These are phyloP conservation scores for Colletotrichum noveboracense DNA, from an alignment of 2,329 filamentous ascomycete genomes.

Conservation along the genomic window DNA sequence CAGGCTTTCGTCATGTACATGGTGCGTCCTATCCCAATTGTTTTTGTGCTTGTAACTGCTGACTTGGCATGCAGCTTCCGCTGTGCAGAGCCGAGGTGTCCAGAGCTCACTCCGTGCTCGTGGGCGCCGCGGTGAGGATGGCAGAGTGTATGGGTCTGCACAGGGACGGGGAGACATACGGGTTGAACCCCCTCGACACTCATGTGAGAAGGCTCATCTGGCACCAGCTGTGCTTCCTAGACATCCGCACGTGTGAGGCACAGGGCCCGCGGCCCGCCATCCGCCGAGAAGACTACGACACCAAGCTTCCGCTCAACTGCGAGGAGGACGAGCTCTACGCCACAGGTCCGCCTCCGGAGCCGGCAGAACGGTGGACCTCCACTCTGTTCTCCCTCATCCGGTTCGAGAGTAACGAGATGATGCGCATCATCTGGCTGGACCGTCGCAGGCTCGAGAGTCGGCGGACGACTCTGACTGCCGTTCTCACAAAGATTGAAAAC, in stretches of 20 bases:
- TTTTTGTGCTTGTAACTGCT: background rate
- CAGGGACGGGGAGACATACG: constrained; percentile 71
- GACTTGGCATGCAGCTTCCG: constrained; percentile 58
- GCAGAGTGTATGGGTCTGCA: constrained; percentile 81
- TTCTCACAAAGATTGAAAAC: constrained; percentile 71
- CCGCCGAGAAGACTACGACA: constrained; percentile 77
- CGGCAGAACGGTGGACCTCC: constrained; percentile 67
- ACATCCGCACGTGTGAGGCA: constrained; percentile 76
- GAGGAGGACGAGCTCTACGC: constrained; percentile 67
- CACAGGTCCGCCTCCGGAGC: constrained; percentile 43
- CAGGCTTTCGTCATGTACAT: constrained; percentile 81
- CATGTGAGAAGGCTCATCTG: constrained; percentile 76
- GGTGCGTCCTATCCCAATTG: constrained; percentile 46
- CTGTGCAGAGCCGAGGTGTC: constrained; percentile 76
- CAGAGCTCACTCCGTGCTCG: constrained; percentile 73
- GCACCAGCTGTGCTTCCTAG: constrained; percentile 80
- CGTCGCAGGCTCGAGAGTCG: constrained; percentile 67
- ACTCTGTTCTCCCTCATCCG: constrained; percentile 72
- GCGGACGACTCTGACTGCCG: constrained; percentile 65
- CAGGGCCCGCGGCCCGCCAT: constrained; percentile 76
- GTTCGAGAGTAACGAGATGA: constrained; percentile 77
- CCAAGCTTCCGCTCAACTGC: constrained; percentile 73
- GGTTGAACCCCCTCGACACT: constrained; percentile 69
- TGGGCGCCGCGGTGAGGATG: constrained; percentile 74
- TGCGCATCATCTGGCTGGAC: constrained; percentile 73